Percentiles rank a stretch among this genome's conserved stretches.
Conservation (phyloP, 345 rosid species). For the Carallia pectinifolia region DNA sequence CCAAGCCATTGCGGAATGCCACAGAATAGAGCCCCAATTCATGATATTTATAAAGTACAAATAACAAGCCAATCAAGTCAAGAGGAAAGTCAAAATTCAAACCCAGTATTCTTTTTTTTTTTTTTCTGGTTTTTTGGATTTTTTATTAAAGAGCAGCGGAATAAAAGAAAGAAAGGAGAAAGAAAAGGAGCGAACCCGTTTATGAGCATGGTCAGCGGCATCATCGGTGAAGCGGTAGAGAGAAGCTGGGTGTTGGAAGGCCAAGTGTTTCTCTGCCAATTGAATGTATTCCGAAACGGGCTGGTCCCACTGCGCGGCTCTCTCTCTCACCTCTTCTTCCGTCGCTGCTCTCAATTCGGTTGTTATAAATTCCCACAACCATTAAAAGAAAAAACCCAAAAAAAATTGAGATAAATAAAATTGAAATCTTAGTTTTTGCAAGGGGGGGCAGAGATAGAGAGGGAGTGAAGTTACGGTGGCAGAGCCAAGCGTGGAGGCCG, state of each 20-base stretch:
- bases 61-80: too few species aligned
- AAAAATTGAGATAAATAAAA: not conserved
- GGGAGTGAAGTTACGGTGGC: constrained; percentile 45
- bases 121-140: too few species aligned
- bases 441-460: not conserved
- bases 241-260: constrained; percentile 71
- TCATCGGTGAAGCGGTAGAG: constrained; percentile 76
- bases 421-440: too few species aligned
- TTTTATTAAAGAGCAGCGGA: too few species aligned
- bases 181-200: constrained; percentile 48
- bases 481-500: constrained; percentile 74
- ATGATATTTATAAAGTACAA: too few species aligned
- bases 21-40: too few species aligned
- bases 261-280: constrained; percentile 71
- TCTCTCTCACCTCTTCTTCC: constrained; percentile 68
- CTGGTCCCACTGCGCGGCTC: constrained; percentile 91
- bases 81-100: too few species aligned
- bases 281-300: constrained; percentile 60
- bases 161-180: too few species aligned
- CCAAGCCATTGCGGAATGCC: too few species aligned
- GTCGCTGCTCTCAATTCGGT: constrained; percentile 35
- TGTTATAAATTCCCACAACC: not conserved
- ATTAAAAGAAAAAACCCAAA: not conserved
- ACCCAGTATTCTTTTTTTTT: too few species aligned
- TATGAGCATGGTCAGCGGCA: constrained; percentile 58